Conservation (phyloP, 192 early-diverging fungal genomes). For the Chytriomyces hyalinus region DNA sequence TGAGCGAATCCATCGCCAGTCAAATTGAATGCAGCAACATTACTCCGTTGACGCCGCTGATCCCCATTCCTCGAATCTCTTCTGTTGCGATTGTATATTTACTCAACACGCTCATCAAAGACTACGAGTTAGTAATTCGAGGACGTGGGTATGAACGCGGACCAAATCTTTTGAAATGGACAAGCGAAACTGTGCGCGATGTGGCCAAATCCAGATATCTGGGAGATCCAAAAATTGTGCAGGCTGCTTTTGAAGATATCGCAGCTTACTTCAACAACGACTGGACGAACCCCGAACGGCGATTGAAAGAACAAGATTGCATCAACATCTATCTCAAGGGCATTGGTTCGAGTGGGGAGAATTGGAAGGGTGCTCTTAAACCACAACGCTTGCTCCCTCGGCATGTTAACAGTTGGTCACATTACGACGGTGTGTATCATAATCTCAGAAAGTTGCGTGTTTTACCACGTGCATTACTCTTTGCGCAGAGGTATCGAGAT, state of each 20-base stretch:
- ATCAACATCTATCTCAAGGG: slow-evolving; percentile 27
- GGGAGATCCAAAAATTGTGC: slow-evolving; percentile 16
- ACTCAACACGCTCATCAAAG: slow-evolving; percentile 19
- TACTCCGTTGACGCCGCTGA: slow-evolving; percentile 7
- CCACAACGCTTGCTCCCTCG: slow-evolving; percentile 16
- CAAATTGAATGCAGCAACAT: slow-evolving; percentile 26
- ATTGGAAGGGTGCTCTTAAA: slow-evolving; percentile 35
- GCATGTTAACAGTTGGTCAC: slow-evolving; percentile 13
- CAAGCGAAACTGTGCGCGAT: slow-evolving; percentile 10
- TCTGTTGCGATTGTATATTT: slow-evolving; percentile 27
- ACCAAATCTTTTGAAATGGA: slow-evolving; percentile 29
- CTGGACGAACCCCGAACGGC: slow-evolving; percentile 21
- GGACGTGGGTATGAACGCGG: slow-evolving; percentile 22
- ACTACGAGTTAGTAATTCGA: slow-evolving; percentile 9
- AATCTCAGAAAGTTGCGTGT: slow-evolving; percentile 32
- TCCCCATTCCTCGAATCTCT: slow-evolving; percentile 34
- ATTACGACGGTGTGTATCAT: slow-evolving; percentile 16
- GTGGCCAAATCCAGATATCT: slow-evolving; percentile 25
- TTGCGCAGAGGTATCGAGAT: slow-evolving; percentile 26
- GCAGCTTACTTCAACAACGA: slow-evolving; percentile 27
- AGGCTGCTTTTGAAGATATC: slow-evolving; percentile 30
- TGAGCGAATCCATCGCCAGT: slow-evolving; percentile 23
- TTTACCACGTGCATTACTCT: slow-evolving; percentile 21
- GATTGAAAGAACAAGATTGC: background rate
- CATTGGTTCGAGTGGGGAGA: slow-evolving; percentile 18